Evolutionary conservation across 441 rosid species (phyloP).

Genomic region (Populus tomentosa): DNA sequence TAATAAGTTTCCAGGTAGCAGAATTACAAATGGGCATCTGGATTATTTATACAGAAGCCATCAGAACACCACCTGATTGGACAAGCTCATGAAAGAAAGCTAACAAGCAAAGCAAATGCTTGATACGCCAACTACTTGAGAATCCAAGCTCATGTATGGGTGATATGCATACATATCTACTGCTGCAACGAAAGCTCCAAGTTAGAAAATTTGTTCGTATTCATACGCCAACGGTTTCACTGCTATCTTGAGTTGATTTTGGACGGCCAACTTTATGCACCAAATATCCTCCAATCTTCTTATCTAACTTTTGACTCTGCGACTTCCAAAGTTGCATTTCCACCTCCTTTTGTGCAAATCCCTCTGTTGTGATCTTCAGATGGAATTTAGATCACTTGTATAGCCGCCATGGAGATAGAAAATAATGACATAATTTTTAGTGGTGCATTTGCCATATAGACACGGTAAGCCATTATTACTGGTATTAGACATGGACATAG

Average conservation of each 20-base stretch:
- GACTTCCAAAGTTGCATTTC: neutral
- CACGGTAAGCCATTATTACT: neutral
- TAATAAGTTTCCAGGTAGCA: neutral
- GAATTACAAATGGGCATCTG: neutral
- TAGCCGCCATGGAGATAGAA: neutral
- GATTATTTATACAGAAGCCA: neutral
- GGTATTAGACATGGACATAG: neutral
- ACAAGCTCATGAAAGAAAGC: neutral
- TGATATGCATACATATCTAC: neutral
- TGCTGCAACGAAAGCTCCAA: neutral
- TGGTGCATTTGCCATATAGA: neutral
- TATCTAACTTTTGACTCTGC: neutral
- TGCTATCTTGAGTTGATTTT: neutral
- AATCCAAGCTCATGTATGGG: neutral
- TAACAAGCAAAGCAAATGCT: neutral
- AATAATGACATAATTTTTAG: neutral
- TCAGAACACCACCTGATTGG: neutral
- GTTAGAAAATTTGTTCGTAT: neutral
- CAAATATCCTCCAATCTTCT: neutral
- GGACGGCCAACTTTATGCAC: neutral
- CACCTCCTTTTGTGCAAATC: neutral
- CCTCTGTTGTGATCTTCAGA: neutral
- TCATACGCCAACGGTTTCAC: neutral
- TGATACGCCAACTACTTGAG: neutral
- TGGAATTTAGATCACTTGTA: constrained; percentile 3